Evolutionary conservation across 208 protist species (phyloP).

Genomic region (Leishmania arabica): DNA sequence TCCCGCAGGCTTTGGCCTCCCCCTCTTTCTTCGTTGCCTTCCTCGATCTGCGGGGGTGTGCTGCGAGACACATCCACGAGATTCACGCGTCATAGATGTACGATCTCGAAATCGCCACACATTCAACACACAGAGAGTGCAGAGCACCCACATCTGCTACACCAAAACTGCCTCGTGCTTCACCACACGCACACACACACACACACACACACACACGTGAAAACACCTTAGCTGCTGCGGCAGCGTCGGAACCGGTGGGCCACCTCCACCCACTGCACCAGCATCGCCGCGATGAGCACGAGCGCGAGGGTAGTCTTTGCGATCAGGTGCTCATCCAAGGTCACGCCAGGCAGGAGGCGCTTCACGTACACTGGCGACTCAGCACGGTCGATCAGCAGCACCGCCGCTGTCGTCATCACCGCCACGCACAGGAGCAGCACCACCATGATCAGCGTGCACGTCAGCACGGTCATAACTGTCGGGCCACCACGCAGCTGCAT

Average conservation of each 20-base stretch:
- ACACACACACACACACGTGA: not conserved
- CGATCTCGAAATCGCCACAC: not conserved
- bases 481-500: conserved; percentile 33
- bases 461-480: conserved; percentile 30
- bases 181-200: not conserved
- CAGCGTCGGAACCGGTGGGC: conserved; percentile 15
- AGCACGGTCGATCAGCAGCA: conserved; percentile 27
- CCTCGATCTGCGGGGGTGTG: not conserved
- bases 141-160: not conserved
- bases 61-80: not conserved
- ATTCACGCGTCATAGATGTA: not conserved
- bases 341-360: conserved; percentile 20
- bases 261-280: conserved; percentile 38
- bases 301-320: conserved; percentile 17
- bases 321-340: conserved; percentile 34
- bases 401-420: conserved; percentile 14
- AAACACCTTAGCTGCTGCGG: conserved; percentile 11
- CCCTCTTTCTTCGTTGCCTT: not conserved
- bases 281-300: conserved; percentile 20
- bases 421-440: conserved; percentile 15
- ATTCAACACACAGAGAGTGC: not conserved
- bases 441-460: conserved; percentile 16
- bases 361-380: conserved; percentile 20
- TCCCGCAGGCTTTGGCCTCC: not conserved
- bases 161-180: not conserved